Conservation (phyloP, 345 rosid genomes). For the Carallia pectinifolia region DNA sequence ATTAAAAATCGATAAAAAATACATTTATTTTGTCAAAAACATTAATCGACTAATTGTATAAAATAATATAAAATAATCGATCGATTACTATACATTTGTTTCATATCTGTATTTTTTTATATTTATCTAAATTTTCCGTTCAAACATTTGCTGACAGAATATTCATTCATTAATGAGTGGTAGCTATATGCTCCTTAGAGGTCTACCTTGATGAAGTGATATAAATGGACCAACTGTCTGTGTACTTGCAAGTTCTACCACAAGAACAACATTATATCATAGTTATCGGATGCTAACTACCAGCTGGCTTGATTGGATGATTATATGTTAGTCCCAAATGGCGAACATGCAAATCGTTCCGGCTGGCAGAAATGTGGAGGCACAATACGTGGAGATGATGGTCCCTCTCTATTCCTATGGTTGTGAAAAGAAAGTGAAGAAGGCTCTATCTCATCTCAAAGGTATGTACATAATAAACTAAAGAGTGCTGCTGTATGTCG, state of each 20-base stretch:
- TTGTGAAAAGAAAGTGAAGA: slow-evolving; percentile 74
- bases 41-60: too few relatives aligned
- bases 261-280: neutral
- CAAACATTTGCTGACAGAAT: too few relatives aligned
- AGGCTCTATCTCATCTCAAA: slow-evolving; percentile 69
- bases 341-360: slow-evolving; percentile 65
- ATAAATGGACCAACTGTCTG: neutral
- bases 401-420: slow-evolving; percentile 89
- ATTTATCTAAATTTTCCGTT: too few relatives aligned
- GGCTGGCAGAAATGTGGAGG: slow-evolving; percentile 67
- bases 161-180: too few relatives aligned
- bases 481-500: neutral
- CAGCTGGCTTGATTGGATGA: neutral
- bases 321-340: slow-evolving; percentile 29
- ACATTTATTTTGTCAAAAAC: too few relatives aligned
- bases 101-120: too few relatives aligned
- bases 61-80: too few relatives aligned
- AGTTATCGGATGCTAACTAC: neutral
- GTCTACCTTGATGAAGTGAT: neutral
- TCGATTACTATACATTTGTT: too few relatives aligned
- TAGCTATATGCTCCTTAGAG: too few relatives aligned
- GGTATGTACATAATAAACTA: slow-evolving; percentile 34
- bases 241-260: neutral
- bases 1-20: too few relatives aligned
- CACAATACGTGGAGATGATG: slow-evolving; percentile 91